These are phyloP conservation scores for Phytopythium delawarense DNA, from an alignment of 352 stramenopile species.

Conservation along the genomic window DNA sequence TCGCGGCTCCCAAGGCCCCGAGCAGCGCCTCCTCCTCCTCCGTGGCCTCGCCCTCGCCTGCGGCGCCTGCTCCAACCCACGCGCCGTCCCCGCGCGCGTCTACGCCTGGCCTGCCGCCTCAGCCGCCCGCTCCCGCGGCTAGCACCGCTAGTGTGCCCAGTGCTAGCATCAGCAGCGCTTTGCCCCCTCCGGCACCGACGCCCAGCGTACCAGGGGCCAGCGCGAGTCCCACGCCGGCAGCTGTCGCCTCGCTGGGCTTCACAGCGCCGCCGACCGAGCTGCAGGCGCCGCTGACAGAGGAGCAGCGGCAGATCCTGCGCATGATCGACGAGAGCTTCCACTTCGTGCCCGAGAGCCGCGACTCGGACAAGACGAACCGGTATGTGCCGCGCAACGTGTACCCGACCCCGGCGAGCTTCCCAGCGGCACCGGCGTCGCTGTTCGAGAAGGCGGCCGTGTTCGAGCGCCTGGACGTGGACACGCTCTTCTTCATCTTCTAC, in stretches of 20 bases:
- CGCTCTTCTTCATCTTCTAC: conserved; percentile 99
- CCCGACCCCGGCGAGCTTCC: conserved; percentile 88
- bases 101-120: conserved; percentile 24
- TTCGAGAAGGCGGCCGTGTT: conserved; percentile 95
- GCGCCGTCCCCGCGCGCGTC: conserved; percentile 20
- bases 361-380: conserved; percentile 88
- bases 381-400: conserved; percentile 97
- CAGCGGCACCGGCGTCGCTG: conserved; percentile 81
- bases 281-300: conserved; percentile 58
- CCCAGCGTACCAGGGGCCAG: neutral
- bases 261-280: conserved; percentile 26
- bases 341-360: conserved; percentile 85
- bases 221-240: neutral
- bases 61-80: conserved; percentile 4
- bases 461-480: conserved; percentile 97
- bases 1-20: conserved; percentile 14
- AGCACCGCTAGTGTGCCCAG: neutral
- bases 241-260: neutral
- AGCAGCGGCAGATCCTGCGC: conserved; percentile 74
- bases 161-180: neutral
- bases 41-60: conserved; percentile 27
- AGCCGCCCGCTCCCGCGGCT: conserved; percentile 19
- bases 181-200: conserved; percentile 8
- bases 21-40: conserved; percentile 29
- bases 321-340: conserved; percentile 90